Base-by-base conservation (phyloP, 2,329 filamentous ascomycete species). In the Nigrograna mackinnonii region DNA sequence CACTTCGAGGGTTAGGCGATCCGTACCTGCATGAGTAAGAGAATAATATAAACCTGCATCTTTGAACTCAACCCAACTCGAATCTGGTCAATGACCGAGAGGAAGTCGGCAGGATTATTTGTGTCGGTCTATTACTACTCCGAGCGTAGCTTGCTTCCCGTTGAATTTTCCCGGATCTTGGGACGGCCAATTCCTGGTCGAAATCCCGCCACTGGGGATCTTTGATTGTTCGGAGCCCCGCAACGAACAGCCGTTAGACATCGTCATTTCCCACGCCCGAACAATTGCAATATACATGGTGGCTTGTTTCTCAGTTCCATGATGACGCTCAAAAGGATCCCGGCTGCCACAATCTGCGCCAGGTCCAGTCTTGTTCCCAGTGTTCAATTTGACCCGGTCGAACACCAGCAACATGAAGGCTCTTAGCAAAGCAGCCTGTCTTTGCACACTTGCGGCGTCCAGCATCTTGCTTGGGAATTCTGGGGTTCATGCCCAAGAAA, bases 401-500 rank as follows among this genome's bases (percentile, higher is more conserved):
- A n/a, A n/a, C n/a, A n/a, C n/a, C n/a, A 11, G 31, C 16, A 36
- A 13, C 14, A 36, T 36, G 34, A 36, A 19, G 34, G 12, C 22
- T 4, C 19, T 36, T 7, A 9, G 12, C 12, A 19, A 16, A 12
- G 12, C 22, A 14, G 14, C 16, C 16, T 36, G 34, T 28, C 18
- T 24, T 11, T 14, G 20, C n/a, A 9, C 16, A 3, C 35, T 14
- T 14, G 13, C 18, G 6, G 14, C 35, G 22, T 26, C 35, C n/a
- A 26, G 18, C 7, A 33, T 35, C 13, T n/a, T 22, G 19, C 6
- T 11, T 13, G 17, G 18, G 4, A 22, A 24, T 6, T 9, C 13
- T 13, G 13, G 16, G 12, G 56, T 55, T 34, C 40, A 48, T 30
- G 62, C 58, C 22, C 60, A 66, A 31, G 51, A 50, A 32, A 50